Conservation (phyloP, 148 eudicot species). For the Selenicereus undatus region DNA sequence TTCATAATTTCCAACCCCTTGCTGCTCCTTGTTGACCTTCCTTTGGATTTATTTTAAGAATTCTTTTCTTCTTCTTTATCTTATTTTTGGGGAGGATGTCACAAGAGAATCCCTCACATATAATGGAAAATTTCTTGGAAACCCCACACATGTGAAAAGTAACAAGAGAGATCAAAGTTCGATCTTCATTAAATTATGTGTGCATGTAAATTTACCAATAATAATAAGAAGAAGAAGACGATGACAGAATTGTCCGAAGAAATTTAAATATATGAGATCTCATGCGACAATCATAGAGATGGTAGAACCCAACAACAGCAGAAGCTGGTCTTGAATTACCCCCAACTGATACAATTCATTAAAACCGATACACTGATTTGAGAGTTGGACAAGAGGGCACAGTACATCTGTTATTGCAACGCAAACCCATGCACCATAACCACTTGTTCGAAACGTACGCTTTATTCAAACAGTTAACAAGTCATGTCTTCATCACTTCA, state of each 20-base stretch:
- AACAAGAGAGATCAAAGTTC: no score
- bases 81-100: background rate
- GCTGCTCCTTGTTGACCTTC: background rate
- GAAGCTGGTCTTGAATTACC: background rate
- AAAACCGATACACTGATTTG: background rate
- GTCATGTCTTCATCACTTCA: background rate
- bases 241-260: no score
- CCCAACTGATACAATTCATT: background rate
- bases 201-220: no score
- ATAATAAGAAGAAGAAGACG: no score
- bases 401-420: background rate
- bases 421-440: background rate
- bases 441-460: background rate
- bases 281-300: background rate
- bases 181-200: no score
- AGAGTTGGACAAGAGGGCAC: background rate
- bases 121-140: background rate
- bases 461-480: constrained; percentile 1
- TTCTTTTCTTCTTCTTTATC: background rate
- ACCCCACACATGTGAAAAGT: background rate
- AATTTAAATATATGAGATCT: background rate
- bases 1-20: background rate
- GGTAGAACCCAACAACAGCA: background rate
- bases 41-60: background rate
- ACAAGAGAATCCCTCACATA: background rate